Evolutionary conservation across 2,329 filamentous ascomycete genomes (phyloP), one percentile per base, ranked within the genome.

Genomic region (Penicillium crustosum): DNA sequence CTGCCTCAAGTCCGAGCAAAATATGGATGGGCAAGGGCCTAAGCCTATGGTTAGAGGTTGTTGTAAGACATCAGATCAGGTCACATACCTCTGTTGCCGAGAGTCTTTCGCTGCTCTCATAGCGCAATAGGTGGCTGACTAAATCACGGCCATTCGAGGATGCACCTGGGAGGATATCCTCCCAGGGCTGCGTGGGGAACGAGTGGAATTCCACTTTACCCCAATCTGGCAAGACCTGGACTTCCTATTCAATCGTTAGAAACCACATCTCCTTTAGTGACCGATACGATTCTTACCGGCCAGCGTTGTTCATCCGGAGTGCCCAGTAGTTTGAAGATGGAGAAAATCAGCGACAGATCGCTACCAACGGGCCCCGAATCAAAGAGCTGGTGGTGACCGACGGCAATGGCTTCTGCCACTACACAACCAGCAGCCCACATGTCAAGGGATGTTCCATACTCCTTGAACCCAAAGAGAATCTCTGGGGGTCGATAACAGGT

Each of bases 401-500:
- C 61, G 73, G 81, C 69, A 78, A 86, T 70, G 74, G 90, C 78
- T 75, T 97, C 93, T 5, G 91, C 90, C 12, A 95, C 84, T 68
- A 96, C 89, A 61, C 89, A 88, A 1, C 95, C 94, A 0, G 89
- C 83, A 4, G 87, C 89, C 94, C 95, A 99, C 76, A 97, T 86
- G 73, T 99, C 94, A 3, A 97, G 82, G 9, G 84, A 81, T 0
- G 83, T 73, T 2, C 82, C 84, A 70, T 99, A 99, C 0, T 80
- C 77, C 49, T 82, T 86, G 72, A 93, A 83, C 0, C 92, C 94
- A 71, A 99, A 97, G 7, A 99, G 81, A 0, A 93, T 84, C 70
- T 99, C 95, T 0, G 94, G 94, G 0, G 93, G 85, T 21, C 95
- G 86, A 76, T 99, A 99, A 49, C 89, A 86, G 0, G 93, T 93